These are phyloP conservation scores for Omphalotus guepiniiformis DNA, from an alignment of 768 basidiomycete species.

Conservation along the genomic window DNA sequence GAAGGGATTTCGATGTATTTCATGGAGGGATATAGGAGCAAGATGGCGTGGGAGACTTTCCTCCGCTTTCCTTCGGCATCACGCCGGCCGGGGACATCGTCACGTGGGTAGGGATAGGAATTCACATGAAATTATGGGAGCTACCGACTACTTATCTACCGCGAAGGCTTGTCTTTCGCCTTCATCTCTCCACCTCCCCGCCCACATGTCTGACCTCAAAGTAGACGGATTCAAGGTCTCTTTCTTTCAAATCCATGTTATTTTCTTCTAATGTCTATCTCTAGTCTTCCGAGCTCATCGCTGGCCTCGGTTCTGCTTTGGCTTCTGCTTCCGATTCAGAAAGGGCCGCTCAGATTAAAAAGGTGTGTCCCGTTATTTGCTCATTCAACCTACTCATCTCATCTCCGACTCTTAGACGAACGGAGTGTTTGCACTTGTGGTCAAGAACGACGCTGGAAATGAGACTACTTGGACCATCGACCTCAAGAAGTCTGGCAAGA, in stretches of 20 bases:
- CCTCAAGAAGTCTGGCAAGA: constrained; percentile 76
- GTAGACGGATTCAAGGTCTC: constrained; percentile 65
- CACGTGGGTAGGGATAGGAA: too few species aligned
- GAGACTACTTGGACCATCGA: constrained; percentile 88
- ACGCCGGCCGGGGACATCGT: too few species aligned
- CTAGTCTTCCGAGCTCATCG: constrained; percentile 67
- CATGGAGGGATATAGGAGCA: too few species aligned
- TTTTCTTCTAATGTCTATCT: not conserved
- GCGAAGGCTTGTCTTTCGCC: not conserved
- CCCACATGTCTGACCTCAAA: constrained; percentile 53
- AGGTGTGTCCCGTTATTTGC: constrained; percentile 46
- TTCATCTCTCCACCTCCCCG: not conserved
- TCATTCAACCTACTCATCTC: not conserved
- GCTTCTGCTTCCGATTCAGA: constrained; percentile 52
- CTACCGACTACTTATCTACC: not conserved
- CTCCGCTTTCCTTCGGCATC: too few species aligned
- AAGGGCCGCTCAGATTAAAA: constrained; percentile 68
- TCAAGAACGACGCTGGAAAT: constrained; percentile 69
- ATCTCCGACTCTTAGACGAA: constrained; percentile 52
- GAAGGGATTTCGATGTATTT: constrained; percentile 88
- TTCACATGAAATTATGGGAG: too few species aligned
- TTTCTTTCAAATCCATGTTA: too few species aligned
- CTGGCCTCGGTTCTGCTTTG: constrained; percentile 49
- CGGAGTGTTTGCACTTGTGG: constrained; percentile 81
- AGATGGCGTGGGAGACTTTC: too few species aligned